Conservation (phyloP, 2,329 filamentous ascomycete genomes). For the Metarhizium album region DNA sequence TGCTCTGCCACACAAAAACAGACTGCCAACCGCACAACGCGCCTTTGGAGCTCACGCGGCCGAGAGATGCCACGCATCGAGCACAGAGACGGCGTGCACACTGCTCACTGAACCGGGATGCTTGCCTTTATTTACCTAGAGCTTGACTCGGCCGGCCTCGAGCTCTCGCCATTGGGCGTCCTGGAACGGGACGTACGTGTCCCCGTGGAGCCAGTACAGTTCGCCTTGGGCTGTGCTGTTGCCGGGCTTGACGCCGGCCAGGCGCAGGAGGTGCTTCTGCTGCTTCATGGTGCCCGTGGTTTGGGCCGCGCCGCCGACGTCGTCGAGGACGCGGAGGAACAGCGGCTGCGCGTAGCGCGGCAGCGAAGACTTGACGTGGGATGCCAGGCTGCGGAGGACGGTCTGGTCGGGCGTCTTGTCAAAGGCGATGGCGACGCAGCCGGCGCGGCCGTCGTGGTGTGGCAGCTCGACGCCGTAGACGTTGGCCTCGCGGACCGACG, state of each 20-base stretch:
- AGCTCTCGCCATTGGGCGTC: conserved; percentile 58
- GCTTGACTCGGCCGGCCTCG: conserved; percentile 56
- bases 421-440: conserved; percentile 63
- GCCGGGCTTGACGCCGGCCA: conserved; percentile 60
- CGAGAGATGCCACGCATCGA: no score
- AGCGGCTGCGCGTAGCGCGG: conserved; percentile 68
- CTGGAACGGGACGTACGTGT: conserved; percentile 57
- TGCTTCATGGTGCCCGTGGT: conserved; percentile 83
- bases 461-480: conserved; percentile 77
- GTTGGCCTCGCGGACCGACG: conserved; percentile 63
- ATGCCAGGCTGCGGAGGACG: conserved; percentile 47
- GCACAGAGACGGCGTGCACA: no score
- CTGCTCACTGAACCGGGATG: no score
- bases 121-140: no score
- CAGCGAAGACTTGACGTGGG: conserved; percentile 45
- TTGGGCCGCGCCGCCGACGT: conserved; percentile 43
- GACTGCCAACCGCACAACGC: no score
- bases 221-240: conserved; percentile 25
- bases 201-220: conserved; percentile 55
- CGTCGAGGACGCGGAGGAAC: conserved; percentile 59
- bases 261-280: conserved; percentile 64
- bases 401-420: conserved; percentile 34
- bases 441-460: conserved; percentile 72
- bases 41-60: no score
- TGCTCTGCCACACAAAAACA: no score